Percentiles rank a stretch among this genome's conserved stretches.
Conservation (phyloP, 805 yeast species). For the Pichia deserticola region DNA sequence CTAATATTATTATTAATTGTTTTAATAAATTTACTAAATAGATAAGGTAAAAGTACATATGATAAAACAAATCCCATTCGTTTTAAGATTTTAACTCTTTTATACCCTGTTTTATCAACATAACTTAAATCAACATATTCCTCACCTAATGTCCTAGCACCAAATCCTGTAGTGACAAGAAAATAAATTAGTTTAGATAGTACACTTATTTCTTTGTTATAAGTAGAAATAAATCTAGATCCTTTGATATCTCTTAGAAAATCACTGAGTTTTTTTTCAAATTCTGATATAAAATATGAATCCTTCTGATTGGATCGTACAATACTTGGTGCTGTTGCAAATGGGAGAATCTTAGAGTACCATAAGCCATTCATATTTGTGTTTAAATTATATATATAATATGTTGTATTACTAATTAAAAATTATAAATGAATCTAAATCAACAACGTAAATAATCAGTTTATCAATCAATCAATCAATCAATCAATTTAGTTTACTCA, state of each 20-base stretch:
- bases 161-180: conserved; percentile 65
- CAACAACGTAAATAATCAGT: too few species aligned
- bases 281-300: conserved; percentile 52
- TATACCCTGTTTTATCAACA: conserved; percentile 45
- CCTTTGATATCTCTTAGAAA: conserved; percentile 49
- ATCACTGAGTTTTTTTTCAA: conserved; percentile 49
- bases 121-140: conserved; percentile 82
- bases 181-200: conserved; percentile 56
- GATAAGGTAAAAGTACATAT: conserved; percentile 58
- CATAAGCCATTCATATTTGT: background rate
- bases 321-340: conserved; percentile 84
- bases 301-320: conserved; percentile 92
- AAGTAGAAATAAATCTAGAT: conserved; percentile 55
- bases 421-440: too few species aligned
- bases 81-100: conserved; percentile 37
- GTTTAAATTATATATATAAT: too few species aligned
- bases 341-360: conserved; percentile 35
- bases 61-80: conserved; percentile 53
- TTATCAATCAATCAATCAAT: too few species aligned
- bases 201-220: conserved; percentile 55
- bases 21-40: conserved; percentile 27
- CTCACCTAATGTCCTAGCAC: conserved; percentile 84
- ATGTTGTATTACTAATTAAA: too few species aligned
- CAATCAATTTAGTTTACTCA: too few species aligned
- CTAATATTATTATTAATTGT: background rate